phyloP scores from a whole-genome alignment of 306 rosid species.

The Cucumis cinereus region DNA sequence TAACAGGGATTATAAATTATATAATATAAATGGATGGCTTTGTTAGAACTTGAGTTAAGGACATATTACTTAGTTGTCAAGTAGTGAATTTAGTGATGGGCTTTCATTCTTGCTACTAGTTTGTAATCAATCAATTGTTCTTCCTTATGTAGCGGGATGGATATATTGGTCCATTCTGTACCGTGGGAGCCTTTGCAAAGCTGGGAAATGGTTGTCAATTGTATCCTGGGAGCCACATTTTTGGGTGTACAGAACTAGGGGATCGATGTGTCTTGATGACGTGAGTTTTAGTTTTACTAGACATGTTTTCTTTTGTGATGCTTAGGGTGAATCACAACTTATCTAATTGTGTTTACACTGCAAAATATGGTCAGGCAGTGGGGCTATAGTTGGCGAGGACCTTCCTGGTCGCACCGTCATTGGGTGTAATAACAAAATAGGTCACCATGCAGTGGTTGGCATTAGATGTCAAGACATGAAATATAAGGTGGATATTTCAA shows the following conservation, averaged over 20 bases:
- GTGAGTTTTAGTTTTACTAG: constrained; percentile 34
- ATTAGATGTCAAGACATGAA: constrained; percentile 83
- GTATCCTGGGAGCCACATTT: constrained; percentile 72
- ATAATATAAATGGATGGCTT: background rate
- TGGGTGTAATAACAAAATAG: constrained; percentile 67
- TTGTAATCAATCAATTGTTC: background rate
- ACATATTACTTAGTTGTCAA: background rate
- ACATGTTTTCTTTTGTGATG: background rate
- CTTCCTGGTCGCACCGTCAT: constrained; percentile 65
- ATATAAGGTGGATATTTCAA: constrained; percentile 44
- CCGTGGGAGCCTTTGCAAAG: constrained; percentile 63
- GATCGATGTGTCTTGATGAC: constrained; percentile 65
- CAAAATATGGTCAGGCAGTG: constrained; percentile 51
- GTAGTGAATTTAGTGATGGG: background rate
- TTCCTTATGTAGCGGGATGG: constrained; percentile 45
- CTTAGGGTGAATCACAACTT: background rate
- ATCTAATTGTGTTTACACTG: background rate
- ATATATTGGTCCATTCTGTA: constrained; percentile 86
- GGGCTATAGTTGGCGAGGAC: constrained; percentile 88
- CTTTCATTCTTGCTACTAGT: background rate
- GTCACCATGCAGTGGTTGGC: constrained; percentile 85
- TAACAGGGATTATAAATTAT: background rate
- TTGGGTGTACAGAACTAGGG: constrained; percentile 68
- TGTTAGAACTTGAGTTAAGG: background rate
- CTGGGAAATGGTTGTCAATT: constrained; percentile 67